Conservation (phyloP, 148 eudicot genomes). For the Chenopodium formosanum region DNA sequence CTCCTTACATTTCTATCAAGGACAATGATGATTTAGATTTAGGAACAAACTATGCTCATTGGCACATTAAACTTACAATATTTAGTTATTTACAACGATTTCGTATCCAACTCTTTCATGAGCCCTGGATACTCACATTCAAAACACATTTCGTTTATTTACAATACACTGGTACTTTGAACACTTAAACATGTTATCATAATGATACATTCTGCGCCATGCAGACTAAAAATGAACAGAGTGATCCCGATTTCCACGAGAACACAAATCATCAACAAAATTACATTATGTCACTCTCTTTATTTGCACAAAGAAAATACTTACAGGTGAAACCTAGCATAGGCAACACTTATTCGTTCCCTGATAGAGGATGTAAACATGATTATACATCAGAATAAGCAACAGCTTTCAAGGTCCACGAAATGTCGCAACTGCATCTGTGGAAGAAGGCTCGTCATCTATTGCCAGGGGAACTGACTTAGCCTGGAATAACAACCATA, state of each 20-base stretch:
- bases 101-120: neutral
- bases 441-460: conserved; percentile 44
- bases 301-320: neutral
- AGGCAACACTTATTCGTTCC: conserved; percentile 1
- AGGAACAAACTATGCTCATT: neutral
- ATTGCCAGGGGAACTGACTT: conserved; percentile 60
- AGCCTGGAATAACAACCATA: conserved; percentile 46
- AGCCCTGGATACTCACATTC: neutral
- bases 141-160: neutral
- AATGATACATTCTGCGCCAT: neutral
- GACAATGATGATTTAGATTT: neutral
- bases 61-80: neutral
- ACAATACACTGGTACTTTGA: neutral
- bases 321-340: neutral
- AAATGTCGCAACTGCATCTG: conserved; percentile 32
- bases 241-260: neutral
- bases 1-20: neutral
- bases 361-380: neutral
- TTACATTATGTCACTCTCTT: neutral
- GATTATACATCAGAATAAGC: neutral
- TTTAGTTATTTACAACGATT: neutral
- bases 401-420: conserved; percentile 37
- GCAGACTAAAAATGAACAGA: neutral
- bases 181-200: neutral
- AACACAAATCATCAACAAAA: neutral